Evolutionary conservation across 1,139 yeast genomes (phyloP), one percentile per base, ranked within the genome.

Genomic region (Saccharomyces hybrid): DNA sequence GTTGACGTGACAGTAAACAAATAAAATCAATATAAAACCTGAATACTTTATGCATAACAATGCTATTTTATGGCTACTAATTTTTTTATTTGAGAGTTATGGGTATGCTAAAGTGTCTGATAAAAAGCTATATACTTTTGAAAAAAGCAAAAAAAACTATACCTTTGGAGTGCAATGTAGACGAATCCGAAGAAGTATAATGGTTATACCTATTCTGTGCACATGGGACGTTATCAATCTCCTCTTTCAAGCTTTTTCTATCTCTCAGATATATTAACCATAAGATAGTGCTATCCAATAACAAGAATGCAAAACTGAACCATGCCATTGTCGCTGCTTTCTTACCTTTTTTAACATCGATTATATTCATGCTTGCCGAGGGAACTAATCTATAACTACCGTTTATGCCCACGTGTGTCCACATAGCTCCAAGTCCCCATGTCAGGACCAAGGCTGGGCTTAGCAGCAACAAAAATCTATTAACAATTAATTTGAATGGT

Each of bases 351-450:
- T 66, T 61, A 0, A 79, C 81, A 5, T 63, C 53, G 0, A 85
- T 65, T 3, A 81, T 73, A 0, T 75, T 69, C 76, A 82, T 74
- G 38, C 88, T 82, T 2, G 88, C 76, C 0, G 73, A 70, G 1
- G 76, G 74, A 1, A 82, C 76, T 51, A 83, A 64, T 5, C 67
- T 63, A 2, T 67, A 61, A 2, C 80, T 76, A 0, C 86, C 73
- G 47, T 72, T 73, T 0, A 77, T 75, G 0, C 87, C 87, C 50
- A 84, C 83, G 59, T 83, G 84, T 52, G 79, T 78, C 74, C 88
- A 78, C 79, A 85, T 82, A 1, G 88, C 77, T 0, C 89, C 89
- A 49, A 84, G 69, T 0, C 88, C 87, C 87, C 89, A 84, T 2
- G 83, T 54, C 9, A 84, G 61, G 27, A 78, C 72, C 51, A 77